Conservation (phyloP, 83 land plant genomes). For the Picea mariana region DNA sequence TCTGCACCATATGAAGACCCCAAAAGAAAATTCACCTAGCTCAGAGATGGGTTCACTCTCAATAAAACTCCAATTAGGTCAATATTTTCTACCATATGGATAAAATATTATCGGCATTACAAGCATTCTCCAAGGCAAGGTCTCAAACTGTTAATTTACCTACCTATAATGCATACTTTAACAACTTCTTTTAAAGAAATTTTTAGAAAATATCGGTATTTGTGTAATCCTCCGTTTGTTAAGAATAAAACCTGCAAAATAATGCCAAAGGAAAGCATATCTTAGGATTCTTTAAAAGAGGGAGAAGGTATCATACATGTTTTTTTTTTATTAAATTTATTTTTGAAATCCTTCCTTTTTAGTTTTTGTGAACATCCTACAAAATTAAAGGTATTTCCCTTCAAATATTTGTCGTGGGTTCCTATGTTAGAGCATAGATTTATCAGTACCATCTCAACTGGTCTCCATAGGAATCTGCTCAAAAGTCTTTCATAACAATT, state of each 20-base stretch:
- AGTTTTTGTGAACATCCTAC: too few species aligned
- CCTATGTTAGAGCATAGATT: too few species aligned
- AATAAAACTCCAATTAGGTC: neutral
- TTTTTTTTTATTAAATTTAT: too few species aligned
- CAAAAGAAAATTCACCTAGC: constrained; percentile 19
- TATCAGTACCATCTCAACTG: too few species aligned
- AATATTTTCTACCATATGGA: neutral
- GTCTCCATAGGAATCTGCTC: neutral
- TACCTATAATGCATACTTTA: constrained; percentile 43
- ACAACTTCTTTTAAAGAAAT: constrained; percentile 82
- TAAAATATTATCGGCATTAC: too few species aligned
- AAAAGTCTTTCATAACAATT: constrained; percentile 11
- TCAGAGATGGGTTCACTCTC: constrained; percentile 17
- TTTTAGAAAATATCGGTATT: constrained; percentile 63
- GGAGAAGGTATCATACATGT: too few species aligned
- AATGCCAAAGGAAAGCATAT: too few species aligned
- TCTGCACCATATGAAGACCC: constrained; percentile 13
- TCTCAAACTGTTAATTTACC: constrained; percentile 14
- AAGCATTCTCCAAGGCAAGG: neutral
- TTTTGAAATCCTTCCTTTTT: too few species aligned
- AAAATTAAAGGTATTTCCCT: too few species aligned
- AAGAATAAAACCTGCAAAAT: constrained; percentile 24
- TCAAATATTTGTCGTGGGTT: too few species aligned
- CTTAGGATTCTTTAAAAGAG: too few species aligned
- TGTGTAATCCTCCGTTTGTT: constrained; percentile 69